Percentiles rank a stretch among this genome's conserved stretches.
Conservation (phyloP, 2,329 filamentous ascomycete species). For the Bertia moriformis region DNA sequence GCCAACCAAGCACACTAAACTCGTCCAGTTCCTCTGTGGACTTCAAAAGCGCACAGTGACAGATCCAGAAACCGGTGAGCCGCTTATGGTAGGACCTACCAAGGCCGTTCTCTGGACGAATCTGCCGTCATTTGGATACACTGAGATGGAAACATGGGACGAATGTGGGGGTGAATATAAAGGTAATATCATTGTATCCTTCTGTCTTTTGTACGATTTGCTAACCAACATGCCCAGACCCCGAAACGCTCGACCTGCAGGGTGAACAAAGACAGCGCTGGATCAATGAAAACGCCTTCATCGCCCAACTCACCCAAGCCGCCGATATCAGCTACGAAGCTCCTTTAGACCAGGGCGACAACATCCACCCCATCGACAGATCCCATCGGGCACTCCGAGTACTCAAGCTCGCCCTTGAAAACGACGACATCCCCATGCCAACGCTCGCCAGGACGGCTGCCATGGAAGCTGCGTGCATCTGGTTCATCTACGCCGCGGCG, state of each 20-base stretch:
- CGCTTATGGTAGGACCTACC: constrained; percentile 1
- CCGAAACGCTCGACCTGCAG: too few relatives aligned
- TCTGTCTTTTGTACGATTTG: too few relatives aligned
- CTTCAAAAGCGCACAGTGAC: constrained; percentile 5
- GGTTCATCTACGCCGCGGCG: constrained; percentile 1
- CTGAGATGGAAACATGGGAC: constrained; percentile 6
- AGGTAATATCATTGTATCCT: too few relatives aligned
- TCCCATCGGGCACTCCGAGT: background rate
- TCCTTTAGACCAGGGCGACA: too few relatives aligned
- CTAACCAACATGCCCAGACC: too few relatives aligned
- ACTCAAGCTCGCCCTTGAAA: background rate
- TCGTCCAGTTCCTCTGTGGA: constrained; percentile 6
- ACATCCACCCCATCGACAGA: background rate
- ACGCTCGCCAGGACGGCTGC: background rate
- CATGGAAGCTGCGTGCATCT: background rate
- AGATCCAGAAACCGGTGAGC: constrained; percentile 2
- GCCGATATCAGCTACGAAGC: background rate
- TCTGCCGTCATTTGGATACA: constrained; percentile 7
- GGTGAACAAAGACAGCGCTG: background rate
- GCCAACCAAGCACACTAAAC: constrained; percentile 5
- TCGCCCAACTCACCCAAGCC: background rate
- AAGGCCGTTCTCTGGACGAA: constrained; percentile 5
- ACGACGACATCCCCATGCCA: background rate
- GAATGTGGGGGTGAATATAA: constrained; percentile 6
- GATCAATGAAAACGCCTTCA: background rate